phyloP scores from a whole-genome alignment of 352 stramenopile genomes.

The Globisporangium abappressorium region DNA sequence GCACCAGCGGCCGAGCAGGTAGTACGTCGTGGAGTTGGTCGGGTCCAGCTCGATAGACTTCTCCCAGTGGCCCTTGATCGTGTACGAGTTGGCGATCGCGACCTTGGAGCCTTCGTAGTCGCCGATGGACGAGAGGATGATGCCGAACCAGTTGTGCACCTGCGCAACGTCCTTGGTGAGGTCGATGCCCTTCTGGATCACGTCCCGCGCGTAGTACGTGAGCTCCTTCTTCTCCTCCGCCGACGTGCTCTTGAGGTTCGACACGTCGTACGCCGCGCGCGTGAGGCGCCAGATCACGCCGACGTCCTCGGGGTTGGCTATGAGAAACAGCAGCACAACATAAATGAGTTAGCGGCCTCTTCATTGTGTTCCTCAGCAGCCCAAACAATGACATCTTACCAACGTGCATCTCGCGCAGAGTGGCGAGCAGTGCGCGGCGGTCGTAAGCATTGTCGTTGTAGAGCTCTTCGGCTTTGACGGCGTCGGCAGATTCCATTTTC shows the following conservation, averaged over 20 bases:
- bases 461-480: conserved; percentile 72
- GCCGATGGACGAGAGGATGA: conserved; percentile 80
- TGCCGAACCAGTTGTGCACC: conserved; percentile 85
- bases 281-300: conserved; percentile 66
- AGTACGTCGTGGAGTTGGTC: conserved; percentile 65
- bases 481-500: conserved; percentile 58
- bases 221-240: conserved; percentile 73
- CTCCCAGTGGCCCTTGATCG: conserved; percentile 81
- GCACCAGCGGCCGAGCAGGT: conserved; percentile 82
- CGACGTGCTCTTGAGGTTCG: conserved; percentile 46
- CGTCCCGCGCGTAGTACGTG: conserved; percentile 60
- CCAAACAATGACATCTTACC: conserved; percentile 11
- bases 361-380: background rate
- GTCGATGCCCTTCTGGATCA: conserved; percentile 54
- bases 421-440: conserved; percentile 59
- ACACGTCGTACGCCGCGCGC: conserved; percentile 63
- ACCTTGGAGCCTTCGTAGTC: conserved; percentile 87
- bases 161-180: conserved; percentile 52
- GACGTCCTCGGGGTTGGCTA: conserved; percentile 47
- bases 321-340: background rate
- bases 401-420: conserved; percentile 59
- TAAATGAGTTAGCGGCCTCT: background rate
- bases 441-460: conserved; percentile 78
- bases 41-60: conserved; percentile 75
- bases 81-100: conserved; percentile 77